These are phyloP conservation scores for Termitomyces sp. DNA, from an alignment of 768 basidiomycete genomes.

Conservation along the genomic window DNA sequence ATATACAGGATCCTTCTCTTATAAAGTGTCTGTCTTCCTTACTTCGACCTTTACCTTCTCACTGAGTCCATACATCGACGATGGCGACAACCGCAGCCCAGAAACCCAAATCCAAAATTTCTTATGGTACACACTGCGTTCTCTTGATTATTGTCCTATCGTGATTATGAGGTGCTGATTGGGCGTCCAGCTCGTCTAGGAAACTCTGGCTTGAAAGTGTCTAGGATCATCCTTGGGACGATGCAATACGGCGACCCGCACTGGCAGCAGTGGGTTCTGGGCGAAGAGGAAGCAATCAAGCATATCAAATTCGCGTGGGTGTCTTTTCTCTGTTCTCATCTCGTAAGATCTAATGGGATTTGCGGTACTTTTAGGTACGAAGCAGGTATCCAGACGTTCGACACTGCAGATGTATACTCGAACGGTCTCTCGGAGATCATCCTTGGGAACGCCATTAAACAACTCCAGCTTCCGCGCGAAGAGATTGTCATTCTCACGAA, in stretches of 20 bases:
- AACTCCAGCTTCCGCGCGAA: conserved; percentile 61
- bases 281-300: conserved; percentile 46
- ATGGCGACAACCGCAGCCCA: not conserved
- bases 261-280: conserved; percentile 48
- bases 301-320: conserved; percentile 49
- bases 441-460: conserved; percentile 69
- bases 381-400: conserved; percentile 62
- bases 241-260: conserved; percentile 53
- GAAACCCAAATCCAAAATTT: not conserved
- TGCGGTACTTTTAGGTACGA: conserved; percentile 39
- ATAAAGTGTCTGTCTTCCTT: not conserved
- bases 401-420: conserved; percentile 55
- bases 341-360: not conserved
- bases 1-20: not conserved
- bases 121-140: not conserved
- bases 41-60: not conserved
- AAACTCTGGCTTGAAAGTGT: conserved; percentile 55
- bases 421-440: conserved; percentile 64
- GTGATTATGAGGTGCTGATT: not conserved
- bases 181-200: conserved; percentile 37
- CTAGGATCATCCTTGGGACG: conserved; percentile 50
- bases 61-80: not conserved
- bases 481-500: conserved; percentile 83
- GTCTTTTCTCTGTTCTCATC: not conserved
- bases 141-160: not conserved